Base-by-base conservation (phyloP, 2,329 filamentous ascomycete species). In the Pseudogymnoascus sp. region DNA sequence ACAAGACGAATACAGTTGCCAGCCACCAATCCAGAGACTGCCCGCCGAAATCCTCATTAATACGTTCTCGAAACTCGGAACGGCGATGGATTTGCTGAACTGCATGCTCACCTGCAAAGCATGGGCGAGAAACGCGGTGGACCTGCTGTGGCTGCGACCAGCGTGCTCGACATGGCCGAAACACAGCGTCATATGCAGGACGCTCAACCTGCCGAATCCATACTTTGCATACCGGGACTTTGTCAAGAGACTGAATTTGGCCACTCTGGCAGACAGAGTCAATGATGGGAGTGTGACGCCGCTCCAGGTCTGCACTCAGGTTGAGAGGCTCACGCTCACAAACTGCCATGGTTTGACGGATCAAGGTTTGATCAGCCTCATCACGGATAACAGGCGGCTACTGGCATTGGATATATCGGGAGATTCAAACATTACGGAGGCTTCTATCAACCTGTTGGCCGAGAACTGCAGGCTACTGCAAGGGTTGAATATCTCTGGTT, bases 1-100 rank as follows among this genome's bases (percentile, higher is more conserved):
- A 67, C 82, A 82, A 69, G 84, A 86, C 69, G 86, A 88, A 72
- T 80, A 85, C 68, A 34, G 5, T 5, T 89, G 88, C 71, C 77
- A 87, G 62, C 87, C 89, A n/a, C 91, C 93, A 59, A 87, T 97
- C 65, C 88, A 89, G 69, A 86, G 89, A 63, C 82, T 99, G 37
- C 95, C 95, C 40, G 93, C 93, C 75, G 95, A 99, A 80, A 89
- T 99, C 66, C 86, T 97, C 73, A 97, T 99, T 72, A 85, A 87
- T 76, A 88, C 97, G 71, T 97, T 99, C 76, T 82, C 90, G 37
- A 95, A 92, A 75, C 84, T 99, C 64, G 87, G 82, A 70, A 85
- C 84, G 11, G 84, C 92, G 1, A 78, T 81, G 49, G 93, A 99
- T 72, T 83, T 97, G 69, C 84, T 91, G 68, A 88, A 87, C 76